phyloP scores from a whole-genome alignment of 1,284 basidiomycete genomes.

The Sanguinoderma infundibulare region DNA sequence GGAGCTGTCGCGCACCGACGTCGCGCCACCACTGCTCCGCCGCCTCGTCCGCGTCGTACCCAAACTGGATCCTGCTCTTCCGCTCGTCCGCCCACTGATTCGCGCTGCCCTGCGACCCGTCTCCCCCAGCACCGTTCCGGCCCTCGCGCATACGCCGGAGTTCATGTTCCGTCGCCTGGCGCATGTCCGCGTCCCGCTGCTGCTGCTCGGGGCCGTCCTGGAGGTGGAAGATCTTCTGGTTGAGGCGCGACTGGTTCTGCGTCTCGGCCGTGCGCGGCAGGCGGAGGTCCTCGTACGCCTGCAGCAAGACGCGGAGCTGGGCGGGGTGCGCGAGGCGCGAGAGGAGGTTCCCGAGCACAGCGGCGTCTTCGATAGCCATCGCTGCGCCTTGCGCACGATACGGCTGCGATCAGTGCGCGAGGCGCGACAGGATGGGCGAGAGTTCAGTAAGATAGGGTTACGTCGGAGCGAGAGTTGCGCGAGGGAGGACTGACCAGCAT shows the following conservation, averaged over 20 bases:
- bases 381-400: conserved; percentile 68
- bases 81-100: conserved; percentile 57
- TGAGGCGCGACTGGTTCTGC: conserved; percentile 51
- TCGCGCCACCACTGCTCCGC: conserved; percentile 53
- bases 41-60: conserved; percentile 54
- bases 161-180: conserved; percentile 47
- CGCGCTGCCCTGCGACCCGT: conserved; percentile 39
- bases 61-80: conserved; percentile 49
- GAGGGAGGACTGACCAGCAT: conserved; percentile 49
- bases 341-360: conserved; percentile 63
- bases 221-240: conserved; percentile 58
- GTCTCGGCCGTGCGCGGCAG: conserved; percentile 48
- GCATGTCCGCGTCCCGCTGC: conserved; percentile 54
- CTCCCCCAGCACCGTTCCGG: conserved; percentile 14
- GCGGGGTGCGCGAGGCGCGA: conserved; percentile 45
- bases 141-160: conserved; percentile 26
- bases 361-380: conserved; percentile 72
- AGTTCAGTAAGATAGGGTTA: not conserved
- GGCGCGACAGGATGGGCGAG: not conserved
- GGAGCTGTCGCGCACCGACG: conserved; percentile 29
- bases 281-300: conserved; percentile 58
- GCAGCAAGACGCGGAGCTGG: conserved; percentile 51
- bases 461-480: not conserved
- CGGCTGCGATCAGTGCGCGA: conserved; percentile 43
- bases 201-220: conserved; percentile 58